Conservation (phyloP, 2,329 filamentous ascomycete species). For the Aspergillus fructus region DNA sequence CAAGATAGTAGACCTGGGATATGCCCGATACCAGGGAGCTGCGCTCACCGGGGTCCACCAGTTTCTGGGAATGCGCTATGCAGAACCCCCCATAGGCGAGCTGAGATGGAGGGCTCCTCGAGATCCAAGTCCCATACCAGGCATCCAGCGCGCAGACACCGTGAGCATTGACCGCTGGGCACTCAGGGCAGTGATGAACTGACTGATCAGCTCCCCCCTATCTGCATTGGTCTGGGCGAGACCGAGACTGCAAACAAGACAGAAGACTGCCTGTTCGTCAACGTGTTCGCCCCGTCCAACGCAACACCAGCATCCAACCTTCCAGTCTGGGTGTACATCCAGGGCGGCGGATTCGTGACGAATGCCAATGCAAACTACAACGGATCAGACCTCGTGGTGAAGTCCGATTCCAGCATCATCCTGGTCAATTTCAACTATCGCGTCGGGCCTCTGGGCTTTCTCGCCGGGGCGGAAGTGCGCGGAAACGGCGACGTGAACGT, state of each 20-base stretch:
- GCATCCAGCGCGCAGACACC: neutral
- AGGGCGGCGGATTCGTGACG: constrained; percentile 60
- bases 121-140: neutral
- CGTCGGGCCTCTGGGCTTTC: constrained; percentile 62
- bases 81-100: neutral
- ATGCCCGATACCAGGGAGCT: neutral
- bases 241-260: too few relatives aligned
- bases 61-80: neutral
- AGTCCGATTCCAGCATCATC: constrained; percentile 18
- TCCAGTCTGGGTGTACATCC: constrained; percentile 61
- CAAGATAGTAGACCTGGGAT: neutral
- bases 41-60: neutral
- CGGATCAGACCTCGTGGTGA: constrained; percentile 56
- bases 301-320: constrained; percentile 44
- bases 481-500: constrained; percentile 60
- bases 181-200: too few relatives aligned
- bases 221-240: too few relatives aligned
- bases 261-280: too few relatives aligned
- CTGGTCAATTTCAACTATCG: constrained; percentile 49
- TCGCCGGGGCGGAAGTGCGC: constrained; percentile 57
- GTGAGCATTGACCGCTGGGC: neutral
- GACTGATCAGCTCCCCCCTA: too few relatives aligned
- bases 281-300: too few relatives aligned
- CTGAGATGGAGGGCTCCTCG: neutral
- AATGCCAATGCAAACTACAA: constrained; percentile 55